A percentile compares a stretch with the other conserved stretches of the same genome.
phyloP scores from a whole-genome alignment of 2,329 filamentous ascomycete genomes.

The Fusarium albosuccineum region DNA sequence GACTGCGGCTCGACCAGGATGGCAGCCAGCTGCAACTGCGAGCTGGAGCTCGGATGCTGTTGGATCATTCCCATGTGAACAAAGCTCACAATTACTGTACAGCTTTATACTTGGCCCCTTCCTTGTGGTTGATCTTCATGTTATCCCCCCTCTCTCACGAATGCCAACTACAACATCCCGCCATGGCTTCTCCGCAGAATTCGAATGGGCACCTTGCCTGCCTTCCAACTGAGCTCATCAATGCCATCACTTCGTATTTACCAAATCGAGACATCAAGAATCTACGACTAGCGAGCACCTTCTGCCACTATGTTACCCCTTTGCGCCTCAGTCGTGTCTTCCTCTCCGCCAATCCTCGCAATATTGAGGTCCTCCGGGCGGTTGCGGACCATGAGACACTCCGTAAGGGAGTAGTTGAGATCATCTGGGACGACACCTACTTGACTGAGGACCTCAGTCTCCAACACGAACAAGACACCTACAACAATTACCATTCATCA shows the following conservation, averaged over 20 bases:
- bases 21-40: no score
- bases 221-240: slow-evolving; percentile 12
- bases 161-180: not conserved
- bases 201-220: not conserved
- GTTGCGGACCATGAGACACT: slow-evolving; percentile 54
- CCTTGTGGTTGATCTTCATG: no score
- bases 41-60: no score
- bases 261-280: slow-evolving; percentile 22
- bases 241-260: not conserved
- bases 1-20: no score
- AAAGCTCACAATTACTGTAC: no score
- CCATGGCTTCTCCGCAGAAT: not conserved
- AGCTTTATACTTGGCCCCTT: no score
- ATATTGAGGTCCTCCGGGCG: slow-evolving; percentile 53
- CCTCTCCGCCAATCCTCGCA: slow-evolving; percentile 54
- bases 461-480: not conserved
- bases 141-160: no score
- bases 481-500: not conserved
- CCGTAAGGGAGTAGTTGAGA: slow-evolving; percentile 50
- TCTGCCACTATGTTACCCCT: accelerated
- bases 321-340: slow-evolving; percentile 49
- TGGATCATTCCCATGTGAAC: no score
- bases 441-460: not conserved
- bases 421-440: slow-evolving; percentile 55
- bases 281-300: slow-evolving; percentile 1